A percentile compares a stretch with the other conserved stretches of the same genome.
phyloP scores from a whole-genome alignment of 768 basidiomycete genomes.

The Termitomyces sp. region DNA sequence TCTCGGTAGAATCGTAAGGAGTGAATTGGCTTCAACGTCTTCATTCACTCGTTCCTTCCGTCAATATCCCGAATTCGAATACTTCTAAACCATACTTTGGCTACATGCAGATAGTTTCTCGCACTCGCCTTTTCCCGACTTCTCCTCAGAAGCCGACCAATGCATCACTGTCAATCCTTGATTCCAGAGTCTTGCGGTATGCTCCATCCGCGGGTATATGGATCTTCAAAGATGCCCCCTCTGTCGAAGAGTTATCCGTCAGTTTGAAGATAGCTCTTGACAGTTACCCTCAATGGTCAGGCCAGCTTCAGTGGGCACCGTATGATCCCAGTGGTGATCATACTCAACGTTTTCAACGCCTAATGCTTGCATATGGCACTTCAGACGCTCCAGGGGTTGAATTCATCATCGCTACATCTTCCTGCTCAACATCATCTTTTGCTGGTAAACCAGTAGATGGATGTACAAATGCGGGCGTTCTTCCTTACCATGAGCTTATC shows the following conservation, averaged over 20 bases:
- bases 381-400: constrained; percentile 24
- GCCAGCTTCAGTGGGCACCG: constrained; percentile 20
- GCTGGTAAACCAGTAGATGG: constrained; percentile 13
- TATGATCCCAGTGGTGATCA: constrained; percentile 15
- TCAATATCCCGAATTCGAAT: not conserved
- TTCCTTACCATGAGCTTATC: constrained; percentile 12
- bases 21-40: not conserved
- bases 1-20: not conserved
- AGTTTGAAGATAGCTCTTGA: constrained; percentile 18
- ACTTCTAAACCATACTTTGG: not conserved
- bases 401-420: constrained; percentile 19
- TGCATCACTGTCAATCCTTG: constrained; percentile 23
- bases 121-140: constrained; percentile 8
- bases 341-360: constrained; percentile 21
- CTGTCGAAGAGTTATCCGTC: constrained; percentile 3
- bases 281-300: constrained; percentile 26
- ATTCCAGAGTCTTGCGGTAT: constrained; percentile 21
- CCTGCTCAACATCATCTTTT: constrained; percentile 8
- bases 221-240: constrained; percentile 17
- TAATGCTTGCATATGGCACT: constrained; percentile 19
- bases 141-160: not conserved
- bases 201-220: constrained; percentile 21
- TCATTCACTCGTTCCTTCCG: not conserved
- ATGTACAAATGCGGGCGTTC: constrained; percentile 1
- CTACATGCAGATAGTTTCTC: constrained; percentile 9